phyloP scores from a whole-genome alignment of 331 rosid genomes.

The Pyrus hybrid region DNA sequence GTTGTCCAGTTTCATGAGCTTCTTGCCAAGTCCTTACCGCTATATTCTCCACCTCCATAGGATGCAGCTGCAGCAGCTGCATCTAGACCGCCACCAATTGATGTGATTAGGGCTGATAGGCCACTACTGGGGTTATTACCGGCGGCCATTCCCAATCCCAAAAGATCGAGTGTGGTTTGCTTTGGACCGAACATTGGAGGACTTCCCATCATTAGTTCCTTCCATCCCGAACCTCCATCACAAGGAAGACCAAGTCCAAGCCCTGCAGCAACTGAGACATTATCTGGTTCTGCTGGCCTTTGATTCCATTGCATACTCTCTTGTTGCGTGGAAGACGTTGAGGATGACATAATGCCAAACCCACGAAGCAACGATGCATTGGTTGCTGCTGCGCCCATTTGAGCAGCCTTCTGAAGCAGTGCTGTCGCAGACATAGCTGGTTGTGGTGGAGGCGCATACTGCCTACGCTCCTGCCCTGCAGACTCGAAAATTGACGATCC shows the following conservation, averaged over 20 bases:
- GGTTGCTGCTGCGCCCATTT: slow-evolving; percentile 86
- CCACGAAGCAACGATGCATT: slow-evolving; percentile 78
- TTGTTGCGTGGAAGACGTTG: slow-evolving; percentile 45
- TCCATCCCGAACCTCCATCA: slow-evolving; percentile 68
- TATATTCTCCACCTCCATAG: slow-evolving; percentile 52
- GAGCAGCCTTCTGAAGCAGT: slow-evolving; percentile 95
- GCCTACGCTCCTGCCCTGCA: slow-evolving; percentile 64
- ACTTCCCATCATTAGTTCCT: slow-evolving; percentile 79
- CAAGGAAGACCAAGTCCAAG: slow-evolving; percentile 82
- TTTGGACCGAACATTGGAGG: slow-evolving; percentile 84
- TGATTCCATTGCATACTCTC: slow-evolving; percentile 69
- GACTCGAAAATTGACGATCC: slow-evolving; percentile 65
- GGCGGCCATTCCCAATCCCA: slow-evolving; percentile 91
- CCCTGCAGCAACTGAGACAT: slow-evolving; percentile 46
- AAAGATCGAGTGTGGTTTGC: slow-evolving; percentile 91
- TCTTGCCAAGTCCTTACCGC: slow-evolving; percentile 64
- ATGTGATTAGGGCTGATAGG: slow-evolving; percentile 68
- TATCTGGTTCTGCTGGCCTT: slow-evolving; percentile 39
- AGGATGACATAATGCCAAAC: slow-evolving; percentile 62
- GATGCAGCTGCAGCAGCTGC: slow-evolving; percentile 42
- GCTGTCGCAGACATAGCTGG: slow-evolving; percentile 98
- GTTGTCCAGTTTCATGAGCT: slow-evolving; percentile 26
- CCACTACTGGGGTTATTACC: slow-evolving; percentile 58
- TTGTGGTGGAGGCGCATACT: slow-evolving; percentile 57
- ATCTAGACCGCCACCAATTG: slow-evolving; percentile 66